These are phyloP conservation scores for Polysphondylium violaceum DNA, from an alignment of 78 protist genomes.

Conservation along the genomic window DNA sequence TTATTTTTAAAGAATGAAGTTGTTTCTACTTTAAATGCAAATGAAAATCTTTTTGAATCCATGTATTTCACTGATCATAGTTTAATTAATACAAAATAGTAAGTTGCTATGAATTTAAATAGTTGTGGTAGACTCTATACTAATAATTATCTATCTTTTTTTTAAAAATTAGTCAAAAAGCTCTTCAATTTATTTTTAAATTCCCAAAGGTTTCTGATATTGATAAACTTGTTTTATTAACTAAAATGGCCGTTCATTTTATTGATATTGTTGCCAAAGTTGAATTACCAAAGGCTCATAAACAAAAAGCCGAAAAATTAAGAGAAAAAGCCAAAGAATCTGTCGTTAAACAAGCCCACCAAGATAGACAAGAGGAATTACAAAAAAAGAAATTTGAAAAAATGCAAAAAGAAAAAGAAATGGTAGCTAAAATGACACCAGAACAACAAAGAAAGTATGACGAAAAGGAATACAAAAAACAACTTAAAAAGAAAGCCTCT, in stretches of 20 bases:
- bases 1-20: constrained; percentile 25
- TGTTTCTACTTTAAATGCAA: neutral
- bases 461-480: constrained; percentile 63
- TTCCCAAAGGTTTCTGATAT: constrained; percentile 46
- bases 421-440: constrained; percentile 28
- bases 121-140: neutral
- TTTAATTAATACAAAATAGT: constrained; percentile 54
- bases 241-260: constrained; percentile 26
- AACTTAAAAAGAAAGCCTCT: constrained; percentile 44
- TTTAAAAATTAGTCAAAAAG: constrained; percentile 42
- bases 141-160: neutral
- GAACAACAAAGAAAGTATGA: constrained; percentile 76
- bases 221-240: constrained; percentile 37
- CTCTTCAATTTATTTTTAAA: constrained; percentile 30
- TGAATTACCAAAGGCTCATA: constrained; percentile 40
- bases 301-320: constrained; percentile 55
- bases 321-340: constrained; percentile 55
- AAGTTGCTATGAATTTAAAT: neutral
- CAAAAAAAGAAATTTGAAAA: constrained; percentile 72
- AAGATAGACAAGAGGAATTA: constrained; percentile 61
- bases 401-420: constrained; percentile 66
- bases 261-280: constrained; percentile 41
- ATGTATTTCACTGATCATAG: constrained; percentile 58
- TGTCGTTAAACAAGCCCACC: constrained; percentile 20
- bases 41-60: constrained; percentile 37